Evolutionary conservation across 495 filamentous ascomycete genomes (phyloP), one percentile per base, ranked within the genome.

Genomic region (Penicillium flavigenum): DNA sequence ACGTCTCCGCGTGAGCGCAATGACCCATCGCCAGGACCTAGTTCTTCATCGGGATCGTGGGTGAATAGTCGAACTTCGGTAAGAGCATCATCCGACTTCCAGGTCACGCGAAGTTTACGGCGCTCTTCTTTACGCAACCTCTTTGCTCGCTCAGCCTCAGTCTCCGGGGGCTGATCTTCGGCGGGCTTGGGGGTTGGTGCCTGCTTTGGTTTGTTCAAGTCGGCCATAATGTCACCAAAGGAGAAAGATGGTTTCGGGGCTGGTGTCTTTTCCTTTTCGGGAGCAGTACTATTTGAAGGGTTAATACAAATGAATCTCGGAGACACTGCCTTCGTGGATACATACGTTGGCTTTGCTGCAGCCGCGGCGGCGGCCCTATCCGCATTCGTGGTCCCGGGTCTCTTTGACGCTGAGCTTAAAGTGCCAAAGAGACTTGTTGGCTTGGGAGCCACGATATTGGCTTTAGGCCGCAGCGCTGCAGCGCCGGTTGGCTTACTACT

Each of bases 41-140:
- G 75, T 54, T 94, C 88, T 67, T 95, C 90, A 22, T 91, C 88
- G 3, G 86, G 88, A 54, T 93, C 86, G 56, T 91, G 88, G 26
- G 83, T 85, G 65, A 96, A 93, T 20, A 86, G 75, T 43, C 86
- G 80, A 36, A 94, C 73, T 61, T 91, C 76, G 1, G 86, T 86
- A 6, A 96, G 79, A n/a, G 80, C 77, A 31, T 86, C 79, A 53
- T 89, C 90, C 0, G 86, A 80, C 66, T 88, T 92, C 79, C 80
- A 96, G 60, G 67, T 82, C 52, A 86, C 90, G 49, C 82, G 83
- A 32, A 90, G 74, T 56, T 86, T 85, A 11, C 90, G 81, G 36
- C 91, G 82, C 29, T 82, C 79, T 66, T 96, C 91, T 61, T 92
- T 96, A 32, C 90, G 83, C 4, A 93, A 75, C 22, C 92, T 83